Evolutionary conservation across 139 green algal species (phyloP), one percentile per base, ranked within the genome.

Genomic region (Chlamydomonas schloesseri): DNA sequence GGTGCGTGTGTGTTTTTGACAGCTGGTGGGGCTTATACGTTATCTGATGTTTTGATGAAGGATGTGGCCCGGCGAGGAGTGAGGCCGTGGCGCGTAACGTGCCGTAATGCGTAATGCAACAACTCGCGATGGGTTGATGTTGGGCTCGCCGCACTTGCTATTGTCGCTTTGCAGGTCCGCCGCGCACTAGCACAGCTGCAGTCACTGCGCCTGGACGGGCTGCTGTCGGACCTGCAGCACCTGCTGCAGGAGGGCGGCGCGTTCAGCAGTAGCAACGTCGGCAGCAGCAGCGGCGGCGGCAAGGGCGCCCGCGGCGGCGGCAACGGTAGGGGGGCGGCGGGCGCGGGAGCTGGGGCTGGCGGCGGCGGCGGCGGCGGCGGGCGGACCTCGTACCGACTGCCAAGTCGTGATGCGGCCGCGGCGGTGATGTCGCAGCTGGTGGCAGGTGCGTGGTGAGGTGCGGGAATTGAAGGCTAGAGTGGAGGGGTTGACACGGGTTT

Each of bases 91-190:
- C n/a, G n/a, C n/a, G n/a, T n/a, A n/a, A n/a, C n/a, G n/a, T n/a
- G n/a, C n/a, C n/a, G n/a, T n/a, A n/a, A n/a, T n/a, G n/a, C n/a
- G n/a, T n/a, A n/a, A n/a, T n/a, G n/a, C n/a, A n/a, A n/a, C n/a
- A n/a, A n/a, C n/a, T n/a, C n/a, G n/a, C n/a, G n/a, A n/a, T n/a
- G n/a, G n/a, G n/a, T n/a, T n/a, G n/a, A n/a, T n/a, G n/a, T n/a
- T n/a, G n/a, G n/a, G n/a, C n/a, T n/a, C n/a, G n/a, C n/a, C n/a
- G n/a, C n/a, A n/a, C n/a, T n/a, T n/a, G n/a, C n/a, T n/a, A n/a
- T n/a, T n/a, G n/a, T n/a, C n/a, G n/a, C n/a, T n/a, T 36, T 53
- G 0, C 85, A 95, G 89, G 92, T 94, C 46, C 20, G 75, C 0
- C 83, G 72, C 8, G 36, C 73, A 37, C 77, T 95, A 53, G 29